These are phyloP conservation scores for Nannochloropsis granulata DNA, from an alignment of 108 stramenopile species.

Conservation along the genomic window DNA sequence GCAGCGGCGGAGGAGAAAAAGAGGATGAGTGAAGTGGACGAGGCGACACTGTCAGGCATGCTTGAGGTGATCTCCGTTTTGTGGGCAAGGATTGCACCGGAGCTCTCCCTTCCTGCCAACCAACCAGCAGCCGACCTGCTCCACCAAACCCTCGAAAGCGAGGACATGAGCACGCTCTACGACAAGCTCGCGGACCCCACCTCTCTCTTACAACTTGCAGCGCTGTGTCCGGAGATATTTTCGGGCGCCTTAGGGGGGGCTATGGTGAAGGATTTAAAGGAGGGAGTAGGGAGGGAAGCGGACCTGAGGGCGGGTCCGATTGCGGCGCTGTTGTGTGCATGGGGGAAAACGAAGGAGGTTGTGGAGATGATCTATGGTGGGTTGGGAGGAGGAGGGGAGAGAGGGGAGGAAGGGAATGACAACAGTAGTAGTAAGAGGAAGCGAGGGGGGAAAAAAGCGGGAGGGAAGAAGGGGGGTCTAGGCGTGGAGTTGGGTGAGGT, in stretches of 20 bases:
- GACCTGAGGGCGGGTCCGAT: not conserved
- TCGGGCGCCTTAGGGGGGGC: conserved; percentile 11
- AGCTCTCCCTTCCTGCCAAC: not conserved
- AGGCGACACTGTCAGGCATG: conserved; percentile 2
- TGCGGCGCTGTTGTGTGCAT: conserved; percentile 8
- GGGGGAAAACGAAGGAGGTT: conserved; percentile 14
- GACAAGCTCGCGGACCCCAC: not conserved
- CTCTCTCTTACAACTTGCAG: conserved; percentile 11
- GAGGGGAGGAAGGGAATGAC: not conserved
- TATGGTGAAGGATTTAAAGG: conserved; percentile 8
- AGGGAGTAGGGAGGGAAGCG: not conserved
- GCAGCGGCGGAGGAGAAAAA: not conserved
- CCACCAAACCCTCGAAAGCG: conserved; percentile 7
- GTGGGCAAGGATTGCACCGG: conserved; percentile 13
- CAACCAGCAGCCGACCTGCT: conserved; percentile 8
- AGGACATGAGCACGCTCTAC: not conserved
- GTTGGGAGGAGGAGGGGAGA: not conserved
- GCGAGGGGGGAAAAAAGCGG: conserved; percentile 1
- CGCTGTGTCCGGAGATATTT: not conserved
- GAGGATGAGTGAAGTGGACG: not conserved
- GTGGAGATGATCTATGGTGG: conserved; percentile 6
- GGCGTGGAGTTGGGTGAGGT: not conserved
- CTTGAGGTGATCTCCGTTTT: conserved; percentile 6
- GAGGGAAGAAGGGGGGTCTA: not conserved
- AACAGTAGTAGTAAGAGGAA: not conserved